These are phyloP conservation scores for Fraxinus angustifolia DNA, from an alignment of 305 asterid species.

Conservation along the genomic window DNA sequence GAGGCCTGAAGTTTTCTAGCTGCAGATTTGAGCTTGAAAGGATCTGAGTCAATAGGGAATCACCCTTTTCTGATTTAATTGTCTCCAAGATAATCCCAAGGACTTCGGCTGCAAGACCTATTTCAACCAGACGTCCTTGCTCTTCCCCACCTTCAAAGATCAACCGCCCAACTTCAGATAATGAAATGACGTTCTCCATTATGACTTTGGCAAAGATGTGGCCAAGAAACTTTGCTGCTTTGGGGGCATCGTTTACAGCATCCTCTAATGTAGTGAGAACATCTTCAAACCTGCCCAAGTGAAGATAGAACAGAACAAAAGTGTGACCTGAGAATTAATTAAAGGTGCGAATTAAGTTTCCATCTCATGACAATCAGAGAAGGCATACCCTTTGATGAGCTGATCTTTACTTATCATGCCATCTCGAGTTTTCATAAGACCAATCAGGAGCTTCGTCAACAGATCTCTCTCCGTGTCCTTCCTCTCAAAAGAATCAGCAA, in stretches of 20 bases:
- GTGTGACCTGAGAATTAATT: not conserved
- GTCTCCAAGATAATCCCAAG: slow-evolving; percentile 46
- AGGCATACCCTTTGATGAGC: slow-evolving; percentile 57
- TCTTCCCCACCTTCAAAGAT: slow-evolving; percentile 53
- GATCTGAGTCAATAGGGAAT: slow-evolving; percentile 47
- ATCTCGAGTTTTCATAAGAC: slow-evolving; percentile 41
- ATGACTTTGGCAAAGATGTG: slow-evolving; percentile 43
- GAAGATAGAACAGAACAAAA: not conserved
- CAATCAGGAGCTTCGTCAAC: slow-evolving; percentile 48
- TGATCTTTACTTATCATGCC: slow-evolving; percentile 40
- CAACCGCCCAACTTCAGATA: slow-evolving; percentile 42
- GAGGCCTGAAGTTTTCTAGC: slow-evolving; percentile 50
- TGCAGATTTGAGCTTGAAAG: slow-evolving; percentile 42
- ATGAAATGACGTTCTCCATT: slow-evolving; percentile 37
- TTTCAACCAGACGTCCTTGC: slow-evolving; percentile 46
- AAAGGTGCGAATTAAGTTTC: not conserved
- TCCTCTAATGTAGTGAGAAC: slow-evolving; percentile 56
- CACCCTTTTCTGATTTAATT: slow-evolving; percentile 59
- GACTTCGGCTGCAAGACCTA: slow-evolving; percentile 62
- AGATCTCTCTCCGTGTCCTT: slow-evolving; percentile 56
- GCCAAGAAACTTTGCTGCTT: slow-evolving; percentile 58
- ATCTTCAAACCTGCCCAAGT: slow-evolving; percentile 47
- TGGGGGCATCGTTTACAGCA: slow-evolving; percentile 61
- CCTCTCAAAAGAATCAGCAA: slow-evolving; percentile 61
- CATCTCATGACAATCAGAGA: not conserved